Evolutionary conservation across 192 early-diverging fungal genomes (phyloP).

Genomic region (Gamsiella multidivaricata): DNA sequence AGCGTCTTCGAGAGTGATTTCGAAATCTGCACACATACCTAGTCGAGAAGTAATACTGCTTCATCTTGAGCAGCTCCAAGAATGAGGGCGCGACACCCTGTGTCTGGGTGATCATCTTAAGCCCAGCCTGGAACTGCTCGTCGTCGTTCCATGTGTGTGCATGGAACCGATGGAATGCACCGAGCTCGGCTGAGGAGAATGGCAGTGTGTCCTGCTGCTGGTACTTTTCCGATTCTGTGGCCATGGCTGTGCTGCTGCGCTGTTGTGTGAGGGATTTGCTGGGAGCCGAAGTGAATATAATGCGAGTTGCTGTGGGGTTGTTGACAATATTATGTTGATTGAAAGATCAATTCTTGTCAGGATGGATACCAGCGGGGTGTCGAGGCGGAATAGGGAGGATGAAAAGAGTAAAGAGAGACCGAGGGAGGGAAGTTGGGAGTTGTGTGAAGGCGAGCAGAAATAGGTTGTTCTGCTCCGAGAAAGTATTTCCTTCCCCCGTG

Average conservation of each 20-base stretch:
- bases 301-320: too few relatives aligned
- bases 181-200: conserved; percentile 40
- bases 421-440: too few relatives aligned
- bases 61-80: conserved; percentile 52
- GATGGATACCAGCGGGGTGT: too few relatives aligned
- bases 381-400: too few relatives aligned
- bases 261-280: neutral
- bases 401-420: too few relatives aligned
- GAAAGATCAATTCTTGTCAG: too few relatives aligned
- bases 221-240: conserved; percentile 16
- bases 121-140: conserved; percentile 42
- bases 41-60: conserved; percentile 54
- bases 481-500: too few relatives aligned
- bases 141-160: conserved; percentile 43
- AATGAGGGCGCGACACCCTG: conserved; percentile 21
- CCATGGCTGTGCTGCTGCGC: conserved; percentile 1
- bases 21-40: conserved; percentile 20
- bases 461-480: too few relatives aligned
- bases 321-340: too few relatives aligned
- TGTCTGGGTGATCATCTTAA: conserved; percentile 28
- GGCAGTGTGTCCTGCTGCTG: conserved; percentile 15
- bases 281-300: too few relatives aligned
- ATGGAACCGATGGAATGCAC: conserved; percentile 46
- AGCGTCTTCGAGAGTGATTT: neutral
- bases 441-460: too few relatives aligned